Base-by-base conservation (phyloP, 1,139 yeast genomes). In the Geotrichum histeridarum region DNA sequence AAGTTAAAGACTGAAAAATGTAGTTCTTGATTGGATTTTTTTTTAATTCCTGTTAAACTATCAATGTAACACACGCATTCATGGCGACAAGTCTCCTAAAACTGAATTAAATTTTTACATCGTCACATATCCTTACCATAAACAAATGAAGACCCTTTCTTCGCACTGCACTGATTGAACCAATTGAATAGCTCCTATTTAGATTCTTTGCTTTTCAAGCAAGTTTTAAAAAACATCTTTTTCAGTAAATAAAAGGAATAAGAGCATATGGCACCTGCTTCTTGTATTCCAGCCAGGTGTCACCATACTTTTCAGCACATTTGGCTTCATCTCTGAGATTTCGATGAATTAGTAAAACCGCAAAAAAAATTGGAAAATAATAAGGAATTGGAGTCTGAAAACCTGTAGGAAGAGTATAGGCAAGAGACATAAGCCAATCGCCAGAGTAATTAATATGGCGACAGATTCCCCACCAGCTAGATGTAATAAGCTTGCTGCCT, bases 401-500 rank as follows among this genome's bases (percentile, higher is more conserved):
- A 12, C 96, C 96, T 1, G 97, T 89, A 17, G 96, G 84, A 61
- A 93, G 75, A 69, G 97, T 90, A 95, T 96, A 91, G 44, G 95
- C 83, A 75, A 88, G 78, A 0, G 97, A 90, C 67, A 90, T 83
- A 50, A 93, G 68, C 94, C 96, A 90, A 72, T 93, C 99, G 42
- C 99, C 99, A 59, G 91, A 78, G 71, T 93, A 93, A 68, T 93
- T 93, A 67, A 89, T 89, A 69, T 93, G 99, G 63, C 95, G 95
- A 6, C 96, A 83, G 39, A 77, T 70, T 2, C 86, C 87, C 99
- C 99, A 93, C 99, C 99, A 93, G 1, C 98, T 97, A 64, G 89
- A 94, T 55, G 83, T 79, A 52, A 93, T 74, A 60, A 93, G 77
- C 64, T 81, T 85, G 38, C 96, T 85, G 0, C 96, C 96, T n/a